These are phyloP conservation scores for Lupinus albus DNA, from an alignment of 306 rosid species.

Conservation along the genomic window DNA sequence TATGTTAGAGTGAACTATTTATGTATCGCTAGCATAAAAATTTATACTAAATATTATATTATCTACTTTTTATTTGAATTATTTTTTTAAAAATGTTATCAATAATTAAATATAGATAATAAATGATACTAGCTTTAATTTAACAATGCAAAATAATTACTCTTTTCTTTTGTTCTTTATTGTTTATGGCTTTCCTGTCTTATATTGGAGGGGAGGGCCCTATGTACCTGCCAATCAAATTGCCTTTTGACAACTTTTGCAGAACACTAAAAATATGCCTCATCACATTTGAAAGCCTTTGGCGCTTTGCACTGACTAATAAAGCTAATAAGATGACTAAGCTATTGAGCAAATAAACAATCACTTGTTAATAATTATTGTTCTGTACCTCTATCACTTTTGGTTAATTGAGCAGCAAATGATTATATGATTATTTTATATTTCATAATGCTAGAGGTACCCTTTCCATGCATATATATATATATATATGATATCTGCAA, in stretches of 20 bases:
- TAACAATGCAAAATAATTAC: neutral
- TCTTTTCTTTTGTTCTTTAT: neutral
- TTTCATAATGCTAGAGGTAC: neutral
- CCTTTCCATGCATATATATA: constrained; percentile 5
- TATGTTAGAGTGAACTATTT: too few relatives aligned
- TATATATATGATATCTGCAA: neutral
- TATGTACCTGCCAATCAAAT: neutral
- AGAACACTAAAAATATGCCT: constrained; percentile 17
- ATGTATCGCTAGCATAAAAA: too few relatives aligned
- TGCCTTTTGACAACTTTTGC: constrained; percentile 42
- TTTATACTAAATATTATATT: too few relatives aligned
- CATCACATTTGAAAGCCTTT: constrained; percentile 15
- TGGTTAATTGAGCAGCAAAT: constrained; percentile 19
- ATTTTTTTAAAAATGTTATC: too few relatives aligned
- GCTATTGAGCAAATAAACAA: constrained; percentile 32
- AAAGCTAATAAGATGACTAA: constrained; percentile 45
- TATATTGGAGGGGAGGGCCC: constrained; percentile 41
- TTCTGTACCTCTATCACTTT: constrained; percentile 16
- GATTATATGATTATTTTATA: neutral
- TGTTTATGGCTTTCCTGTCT: constrained; percentile 12
- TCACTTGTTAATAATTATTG: constrained; percentile 33
- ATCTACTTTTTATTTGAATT: too few relatives aligned
- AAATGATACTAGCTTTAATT: too few relatives aligned
- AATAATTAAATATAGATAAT: too few relatives aligned
- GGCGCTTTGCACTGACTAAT: constrained; percentile 41